phyloP scores from a whole-genome alignment of 176 grass and related monocot species.

The Typha latifolia region DNA sequence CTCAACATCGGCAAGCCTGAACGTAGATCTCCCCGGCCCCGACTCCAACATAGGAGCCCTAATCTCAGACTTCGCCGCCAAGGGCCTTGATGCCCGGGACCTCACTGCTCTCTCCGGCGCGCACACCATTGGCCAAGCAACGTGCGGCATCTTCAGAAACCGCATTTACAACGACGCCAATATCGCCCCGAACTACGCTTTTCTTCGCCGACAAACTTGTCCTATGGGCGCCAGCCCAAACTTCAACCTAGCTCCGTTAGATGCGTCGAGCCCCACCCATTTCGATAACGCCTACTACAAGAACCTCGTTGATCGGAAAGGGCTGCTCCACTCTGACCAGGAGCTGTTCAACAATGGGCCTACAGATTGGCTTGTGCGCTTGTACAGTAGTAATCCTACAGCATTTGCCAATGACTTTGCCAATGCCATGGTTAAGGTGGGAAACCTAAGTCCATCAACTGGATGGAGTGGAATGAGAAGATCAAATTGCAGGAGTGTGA shows the following conservation, averaged over 20 bases:
- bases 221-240: no score
- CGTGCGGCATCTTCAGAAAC: constrained; percentile 32
- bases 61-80: constrained; percentile 17
- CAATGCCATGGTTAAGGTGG: background rate
- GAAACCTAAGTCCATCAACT: background rate
- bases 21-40: constrained; percentile 27
- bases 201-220: background rate
- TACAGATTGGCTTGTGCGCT: no score
- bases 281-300: no score
- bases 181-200: constrained; percentile 11
- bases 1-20: constrained; percentile 30
- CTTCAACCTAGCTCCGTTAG: no score
- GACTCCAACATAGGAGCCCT: constrained; percentile 16
- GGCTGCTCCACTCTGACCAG: no score
- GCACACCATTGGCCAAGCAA: constrained; percentile 50
- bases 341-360: no score
- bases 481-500: background rate
- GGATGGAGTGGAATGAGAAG: background rate
- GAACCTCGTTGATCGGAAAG: no score
- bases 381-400: background rate
- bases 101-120: constrained; percentile 66
- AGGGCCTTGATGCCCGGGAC: constrained; percentile 40
- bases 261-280: no score
- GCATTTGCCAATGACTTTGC: background rate
- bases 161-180: constrained; percentile 50